Evolutionary conservation across 495 filamentous ascomycete genomes (phyloP), one percentile per base, ranked within the genome.

Genomic region (Trichoderma virens): DNA sequence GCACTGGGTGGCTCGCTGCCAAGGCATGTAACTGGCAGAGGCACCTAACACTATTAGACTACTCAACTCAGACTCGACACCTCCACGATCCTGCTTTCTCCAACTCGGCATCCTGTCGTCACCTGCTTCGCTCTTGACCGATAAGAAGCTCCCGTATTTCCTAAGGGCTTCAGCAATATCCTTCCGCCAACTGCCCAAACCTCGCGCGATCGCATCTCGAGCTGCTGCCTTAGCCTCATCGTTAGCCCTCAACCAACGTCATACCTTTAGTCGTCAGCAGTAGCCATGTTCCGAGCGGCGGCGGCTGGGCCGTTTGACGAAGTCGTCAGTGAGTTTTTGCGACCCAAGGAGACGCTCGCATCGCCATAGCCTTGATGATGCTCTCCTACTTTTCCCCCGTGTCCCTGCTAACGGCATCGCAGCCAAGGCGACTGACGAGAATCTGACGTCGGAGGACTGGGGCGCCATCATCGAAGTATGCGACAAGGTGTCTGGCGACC

Each of bases 371-470:
- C 11, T 16, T 7, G 4, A 20, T 35, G 51, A 18, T 27, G 13
- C 51, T 59, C 28, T 60, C 6, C 32, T 11, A 32, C n/a, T 28
- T 20, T 25, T 34, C 35, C 14, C n/a, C 18, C 61, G 18, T 23
- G 18, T n/a, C 51, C 11, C 34, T 16, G 7, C 60, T 65, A 64
- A 71, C 64, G 16, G 25, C 23, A 18, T 31, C 38, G 66, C 67
- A 98, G 94, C 90, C 78, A 97, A 96, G 85, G 93, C 95, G 74
- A 98, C 94, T 60, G 94, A 98, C 74, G 94, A 98, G 82, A 98
- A 96, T 74, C 85, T 97, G 71, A 98, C 94, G 9, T 90, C 90
- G 51, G 95, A 98, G 80, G 97, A 98, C 76, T 98, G 94, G 94
- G 94, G 94, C 70, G 92, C 88, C 74, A 98, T 98, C 75, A 88